Evolutionary conservation across 495 filamentous ascomycete genomes (phyloP).

Genomic region (Penicillium roqueforti): DNA sequence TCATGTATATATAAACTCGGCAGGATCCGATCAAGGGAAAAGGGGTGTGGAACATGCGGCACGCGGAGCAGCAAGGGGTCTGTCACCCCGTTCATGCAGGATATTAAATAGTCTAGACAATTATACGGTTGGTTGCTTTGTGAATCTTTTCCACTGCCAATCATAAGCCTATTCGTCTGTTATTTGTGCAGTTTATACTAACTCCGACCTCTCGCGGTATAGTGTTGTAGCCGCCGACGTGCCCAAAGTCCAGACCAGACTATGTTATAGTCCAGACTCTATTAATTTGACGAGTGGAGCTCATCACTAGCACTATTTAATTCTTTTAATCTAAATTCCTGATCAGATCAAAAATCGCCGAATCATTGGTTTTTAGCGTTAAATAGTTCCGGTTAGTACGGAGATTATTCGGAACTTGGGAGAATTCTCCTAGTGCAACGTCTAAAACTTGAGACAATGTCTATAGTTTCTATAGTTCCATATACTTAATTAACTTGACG

Average conservation of each 20-base stretch:
- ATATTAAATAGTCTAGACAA: conserved; percentile 16
- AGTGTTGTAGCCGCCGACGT: neutral
- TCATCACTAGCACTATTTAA: too few species aligned
- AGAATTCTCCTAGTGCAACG: conserved; percentile 10
- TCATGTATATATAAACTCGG: neutral
- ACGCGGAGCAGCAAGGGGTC: conserved; percentile 40
- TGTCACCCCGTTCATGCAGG: conserved; percentile 34
- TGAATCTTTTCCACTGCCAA: conserved; percentile 1
- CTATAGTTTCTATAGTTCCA: neutral
- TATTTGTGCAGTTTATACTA: neutral
- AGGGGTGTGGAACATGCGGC: conserved; percentile 38
- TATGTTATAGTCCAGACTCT: neutral
- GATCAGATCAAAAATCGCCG: conserved; percentile 5
- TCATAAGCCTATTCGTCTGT: neutral
- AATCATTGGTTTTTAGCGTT: neutral
- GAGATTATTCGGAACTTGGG: conserved; percentile 22
- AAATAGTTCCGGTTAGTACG: conserved; percentile 6
- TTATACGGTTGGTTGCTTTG: neutral
- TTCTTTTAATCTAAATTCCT: too few species aligned
- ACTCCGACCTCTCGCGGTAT: conserved; percentile 8
- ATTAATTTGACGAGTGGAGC: neutral
- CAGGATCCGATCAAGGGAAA: conserved; percentile 11
- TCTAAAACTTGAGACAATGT: neutral
- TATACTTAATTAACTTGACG: too few species aligned
- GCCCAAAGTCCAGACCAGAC: neutral